phyloP scores from a whole-genome alignment of 768 basidiomycete genomes.

The Tulasnella sp. region DNA sequence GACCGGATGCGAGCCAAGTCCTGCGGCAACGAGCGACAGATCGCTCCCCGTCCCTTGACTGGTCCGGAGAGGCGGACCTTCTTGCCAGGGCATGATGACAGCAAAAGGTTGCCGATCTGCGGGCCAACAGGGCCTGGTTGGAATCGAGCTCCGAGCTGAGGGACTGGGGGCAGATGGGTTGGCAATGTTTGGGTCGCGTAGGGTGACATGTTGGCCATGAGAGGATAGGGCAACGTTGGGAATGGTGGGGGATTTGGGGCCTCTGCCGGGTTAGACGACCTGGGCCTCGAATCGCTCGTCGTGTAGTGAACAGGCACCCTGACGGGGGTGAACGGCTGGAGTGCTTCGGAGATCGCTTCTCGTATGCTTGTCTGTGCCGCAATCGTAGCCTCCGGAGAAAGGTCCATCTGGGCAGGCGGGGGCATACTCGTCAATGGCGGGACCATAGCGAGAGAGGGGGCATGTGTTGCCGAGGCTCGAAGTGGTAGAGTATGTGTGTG shows the following conservation, averaged over 20 bases:
- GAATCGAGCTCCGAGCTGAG: not conserved
- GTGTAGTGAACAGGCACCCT: not conserved
- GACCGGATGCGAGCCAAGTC: constrained; percentile 70
- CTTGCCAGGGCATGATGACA: constrained; percentile 93
- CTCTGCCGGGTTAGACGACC: not conserved
- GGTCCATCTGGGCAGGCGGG: not conserved
- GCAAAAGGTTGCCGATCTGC: constrained; percentile 70
- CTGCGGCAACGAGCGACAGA: constrained; percentile 70
- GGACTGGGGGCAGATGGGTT: not conserved
- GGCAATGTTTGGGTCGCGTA: not conserved
- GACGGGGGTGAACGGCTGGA: constrained; percentile 4
- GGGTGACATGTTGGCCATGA: not conserved
- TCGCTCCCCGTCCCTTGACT: constrained; percentile 66
- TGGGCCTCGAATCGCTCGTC: constrained; percentile 1
- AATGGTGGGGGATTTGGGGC: not conserved
- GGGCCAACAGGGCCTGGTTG: not conserved
- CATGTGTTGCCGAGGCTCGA: not conserved
- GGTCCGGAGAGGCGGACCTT: constrained; percentile 52
- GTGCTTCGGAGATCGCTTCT: constrained; percentile 10
- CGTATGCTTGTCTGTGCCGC: not conserved
- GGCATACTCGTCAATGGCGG: not conserved
- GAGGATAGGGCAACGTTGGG: constrained; percentile 3
- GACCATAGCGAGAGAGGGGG: not conserved
- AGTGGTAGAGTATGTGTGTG: not conserved
- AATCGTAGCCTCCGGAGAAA: not conserved